Base-by-base conservation (phyloP, 169 alveolate species). In the Plasmodium yoelii region DNA sequence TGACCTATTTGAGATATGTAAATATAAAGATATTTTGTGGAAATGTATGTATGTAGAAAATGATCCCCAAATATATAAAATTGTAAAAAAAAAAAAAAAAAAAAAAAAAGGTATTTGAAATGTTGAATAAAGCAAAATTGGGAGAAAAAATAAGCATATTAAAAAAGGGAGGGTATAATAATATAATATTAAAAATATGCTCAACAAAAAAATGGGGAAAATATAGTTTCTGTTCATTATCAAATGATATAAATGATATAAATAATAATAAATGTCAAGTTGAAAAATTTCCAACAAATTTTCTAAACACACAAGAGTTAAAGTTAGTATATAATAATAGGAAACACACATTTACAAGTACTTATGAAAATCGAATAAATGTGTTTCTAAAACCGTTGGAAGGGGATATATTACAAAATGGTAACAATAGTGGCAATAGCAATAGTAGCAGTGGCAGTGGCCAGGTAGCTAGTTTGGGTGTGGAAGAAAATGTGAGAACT, bases 341-440 rank as follows among this genome's bases (percentile, higher is more conserved):
- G 44, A 49, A 44, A 63, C n/a, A 24, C n/a, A 63, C 70, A 8
- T 75, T 75, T 47, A 26, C 67, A 6, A 75, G 61, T 12, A 24
- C 1, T 5, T 75, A 26, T 47, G 73, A 75, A 22, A 34, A 28
- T 12, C 63, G 88, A 49, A 13, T 75, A 22, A 61, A 63, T 42
- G 88, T 75, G 8, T 64, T 63, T 64, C n/a, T 75, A 68, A 75
- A 75, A 42, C 88, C 88, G 1, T 10, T 75, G 22, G 68, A 63
- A 55, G 19, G 18, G 7, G 68, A 67, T 34, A 39, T 49, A 7
- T 28, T 6, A 13, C 5, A 28, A 5, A 4, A 18, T 4, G 57
- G 1, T 34, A 51, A 24, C n/a, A 34, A 15, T 19, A 19, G 5
- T 8, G n/a, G n/a, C n/a, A n/a, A n/a, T n/a, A n/a, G n/a, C n/a